Evolutionary conservation across 192 early-diverging fungal genomes (phyloP).

Genomic region (Podila verticillata): DNA sequence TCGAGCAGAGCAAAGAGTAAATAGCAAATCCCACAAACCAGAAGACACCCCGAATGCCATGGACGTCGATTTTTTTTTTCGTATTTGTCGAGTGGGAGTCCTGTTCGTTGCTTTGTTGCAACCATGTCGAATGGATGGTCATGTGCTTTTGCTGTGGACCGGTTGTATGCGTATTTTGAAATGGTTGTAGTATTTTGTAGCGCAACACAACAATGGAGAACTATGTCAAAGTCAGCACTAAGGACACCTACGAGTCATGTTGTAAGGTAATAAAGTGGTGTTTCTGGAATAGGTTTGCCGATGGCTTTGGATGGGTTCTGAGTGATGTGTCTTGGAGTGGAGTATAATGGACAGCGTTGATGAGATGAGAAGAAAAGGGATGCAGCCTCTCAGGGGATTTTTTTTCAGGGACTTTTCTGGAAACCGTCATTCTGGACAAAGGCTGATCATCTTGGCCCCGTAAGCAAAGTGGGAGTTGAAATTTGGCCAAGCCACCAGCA

Average conservation of each 20-base stretch:
- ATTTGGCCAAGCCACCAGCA: conserved; percentile 3
- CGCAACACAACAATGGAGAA: neutral
- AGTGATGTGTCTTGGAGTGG: neutral
- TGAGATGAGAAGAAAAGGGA: too few species aligned
- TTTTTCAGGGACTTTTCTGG: too few species aligned
- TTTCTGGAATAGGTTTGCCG: neutral
- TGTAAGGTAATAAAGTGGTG: neutral
- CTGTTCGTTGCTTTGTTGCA: too few species aligned
- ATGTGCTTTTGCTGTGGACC: too few species aligned
- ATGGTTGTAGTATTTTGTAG: neutral
- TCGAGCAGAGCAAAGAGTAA: neutral
- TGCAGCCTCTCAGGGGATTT: too few species aligned
- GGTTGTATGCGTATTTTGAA: neutral
- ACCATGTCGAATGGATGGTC: too few species aligned
- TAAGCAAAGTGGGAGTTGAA: neutral
- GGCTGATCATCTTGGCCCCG: neutral
- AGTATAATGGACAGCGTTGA: too few species aligned
- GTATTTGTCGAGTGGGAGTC: too few species aligned
- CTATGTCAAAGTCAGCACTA: neutral
- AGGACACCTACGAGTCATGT: conserved; percentile 2
- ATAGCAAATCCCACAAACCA: conserved; percentile 3
- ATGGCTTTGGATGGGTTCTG: neutral
- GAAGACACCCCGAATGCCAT: neutral
- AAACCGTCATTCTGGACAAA: neutral
- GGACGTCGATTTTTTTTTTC: neutral